Evolutionary conservation across 805 yeast species (phyloP).

Genomic region (Monosporozyma aerobia): DNA sequence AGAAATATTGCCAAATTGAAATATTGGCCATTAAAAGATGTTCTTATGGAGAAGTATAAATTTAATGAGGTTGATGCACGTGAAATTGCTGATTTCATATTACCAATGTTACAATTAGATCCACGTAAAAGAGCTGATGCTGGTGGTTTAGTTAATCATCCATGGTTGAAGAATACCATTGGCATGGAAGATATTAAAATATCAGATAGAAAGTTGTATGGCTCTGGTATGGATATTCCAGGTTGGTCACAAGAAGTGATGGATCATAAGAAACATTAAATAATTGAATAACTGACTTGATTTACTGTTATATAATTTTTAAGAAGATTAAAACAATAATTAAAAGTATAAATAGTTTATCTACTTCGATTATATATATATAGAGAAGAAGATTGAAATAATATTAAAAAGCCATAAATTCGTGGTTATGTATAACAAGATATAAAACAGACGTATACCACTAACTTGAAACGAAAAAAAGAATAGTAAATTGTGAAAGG

Average conservation of each 20-base stretch:
- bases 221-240: constrained; percentile 76
- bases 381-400: too few species aligned
- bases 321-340: background rate
- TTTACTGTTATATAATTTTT: background rate
- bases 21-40: constrained; percentile 82
- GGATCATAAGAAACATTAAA: constrained; percentile 33
- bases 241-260: constrained; percentile 79
- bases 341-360: too few species aligned
- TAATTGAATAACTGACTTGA: background rate
- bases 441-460: too few species aligned
- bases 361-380: too few species aligned
- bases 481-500: too few species aligned
- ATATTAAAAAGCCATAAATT: too few species aligned
- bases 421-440: too few species aligned
- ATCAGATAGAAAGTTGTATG: constrained; percentile 62
- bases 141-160: constrained; percentile 86
- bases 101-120: constrained; percentile 73
- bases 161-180: constrained; percentile 68
- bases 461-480: background rate
- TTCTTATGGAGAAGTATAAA: constrained; percentile 77
- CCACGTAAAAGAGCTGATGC: constrained; percentile 88
- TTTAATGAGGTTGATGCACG: constrained; percentile 58
- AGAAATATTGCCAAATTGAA: constrained; percentile 72
- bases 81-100: constrained; percentile 63
- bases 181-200: constrained; percentile 62